phyloP scores from a whole-genome alignment of 768 basidiomycete species.

The Hydnum rufescens region DNA sequence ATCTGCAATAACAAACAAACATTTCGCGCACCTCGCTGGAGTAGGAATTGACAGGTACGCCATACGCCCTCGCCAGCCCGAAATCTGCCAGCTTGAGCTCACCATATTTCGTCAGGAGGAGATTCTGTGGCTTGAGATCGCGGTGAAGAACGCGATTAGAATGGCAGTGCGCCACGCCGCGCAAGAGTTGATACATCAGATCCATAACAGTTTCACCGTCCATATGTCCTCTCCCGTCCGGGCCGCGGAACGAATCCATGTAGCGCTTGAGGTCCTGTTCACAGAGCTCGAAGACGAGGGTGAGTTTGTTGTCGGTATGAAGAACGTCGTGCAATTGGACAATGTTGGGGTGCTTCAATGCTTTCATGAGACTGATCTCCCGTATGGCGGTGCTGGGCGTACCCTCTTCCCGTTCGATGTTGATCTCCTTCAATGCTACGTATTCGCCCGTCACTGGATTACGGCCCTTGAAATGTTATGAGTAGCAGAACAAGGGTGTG shows the following conservation, averaged over 20 bases:
- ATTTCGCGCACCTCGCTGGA: conserved; percentile 62
- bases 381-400: conserved; percentile 97
- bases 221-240: not conserved
- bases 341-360: conserved; percentile 97
- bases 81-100: conserved; percentile 97
- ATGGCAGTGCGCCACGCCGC: conserved; percentile 94
- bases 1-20: not conserved
- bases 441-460: conserved; percentile 96
- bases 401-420: conserved; percentile 96
- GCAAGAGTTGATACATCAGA: conserved; percentile 95
- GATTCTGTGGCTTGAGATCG: conserved; percentile 95
- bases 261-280: conserved; percentile 98
- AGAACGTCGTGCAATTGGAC: conserved; percentile 96
- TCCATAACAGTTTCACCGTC: conserved; percentile 35
- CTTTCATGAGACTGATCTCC: conserved; percentile 98
- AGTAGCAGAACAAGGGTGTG: not conserved
- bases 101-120: conserved; percentile 91
- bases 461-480: conserved; percentile 39
- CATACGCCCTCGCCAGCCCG: conserved; percentile 90
- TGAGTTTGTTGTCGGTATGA: conserved; percentile 93
- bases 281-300: conserved; percentile 95
- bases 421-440: conserved; percentile 96
- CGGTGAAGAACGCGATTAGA: conserved; percentile 96
- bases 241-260: conserved; percentile 73
- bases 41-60: conserved; percentile 97